These are phyloP conservation scores for Aspergillus asperescens DNA, from an alignment of 495 filamentous ascomycete genomes.

Conservation along the genomic window DNA sequence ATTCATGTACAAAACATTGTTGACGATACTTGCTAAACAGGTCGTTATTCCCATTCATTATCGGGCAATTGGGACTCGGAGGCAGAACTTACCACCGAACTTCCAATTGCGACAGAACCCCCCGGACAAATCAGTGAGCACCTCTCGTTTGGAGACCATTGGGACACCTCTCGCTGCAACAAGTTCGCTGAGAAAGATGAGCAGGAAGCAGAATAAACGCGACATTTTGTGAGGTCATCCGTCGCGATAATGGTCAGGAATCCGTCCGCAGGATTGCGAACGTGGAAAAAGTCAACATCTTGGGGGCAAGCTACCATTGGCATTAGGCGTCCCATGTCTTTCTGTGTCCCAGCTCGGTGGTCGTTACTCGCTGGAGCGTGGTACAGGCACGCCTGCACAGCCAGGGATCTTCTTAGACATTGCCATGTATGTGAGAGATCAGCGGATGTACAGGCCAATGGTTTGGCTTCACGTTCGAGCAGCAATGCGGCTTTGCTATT, in stretches of 20 bases:
- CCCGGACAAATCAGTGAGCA: slow-evolving; percentile 10
- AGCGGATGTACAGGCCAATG: too few species aligned
- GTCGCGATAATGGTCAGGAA: not conserved
- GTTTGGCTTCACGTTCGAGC: too few species aligned
- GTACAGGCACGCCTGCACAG: too few species aligned
- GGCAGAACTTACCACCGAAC: slow-evolving; percentile 12
- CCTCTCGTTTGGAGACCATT: not conserved
- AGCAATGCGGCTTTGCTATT: too few species aligned
- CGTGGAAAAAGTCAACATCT: too few species aligned
- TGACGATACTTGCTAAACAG: slow-evolving; percentile 9
- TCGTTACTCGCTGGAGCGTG: too few species aligned
- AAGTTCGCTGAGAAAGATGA: not conserved
- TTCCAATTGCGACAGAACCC: slow-evolving; percentile 17
- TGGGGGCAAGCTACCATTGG: too few species aligned
- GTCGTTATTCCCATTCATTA: not conserved
- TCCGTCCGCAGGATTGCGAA: too few species aligned
- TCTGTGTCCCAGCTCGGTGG: too few species aligned
- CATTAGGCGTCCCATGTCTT: too few species aligned
- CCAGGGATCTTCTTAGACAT: too few species aligned
- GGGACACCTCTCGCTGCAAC: not conserved
- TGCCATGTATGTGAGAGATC: too few species aligned
- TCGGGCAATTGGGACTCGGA: not conserved
- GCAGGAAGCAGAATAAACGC: not conserved
- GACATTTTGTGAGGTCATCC: not conserved
- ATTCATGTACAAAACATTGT: slow-evolving; percentile 14